phyloP scores from a whole-genome alignment of 179 eudicot species.

The Silene vulgaris region DNA sequence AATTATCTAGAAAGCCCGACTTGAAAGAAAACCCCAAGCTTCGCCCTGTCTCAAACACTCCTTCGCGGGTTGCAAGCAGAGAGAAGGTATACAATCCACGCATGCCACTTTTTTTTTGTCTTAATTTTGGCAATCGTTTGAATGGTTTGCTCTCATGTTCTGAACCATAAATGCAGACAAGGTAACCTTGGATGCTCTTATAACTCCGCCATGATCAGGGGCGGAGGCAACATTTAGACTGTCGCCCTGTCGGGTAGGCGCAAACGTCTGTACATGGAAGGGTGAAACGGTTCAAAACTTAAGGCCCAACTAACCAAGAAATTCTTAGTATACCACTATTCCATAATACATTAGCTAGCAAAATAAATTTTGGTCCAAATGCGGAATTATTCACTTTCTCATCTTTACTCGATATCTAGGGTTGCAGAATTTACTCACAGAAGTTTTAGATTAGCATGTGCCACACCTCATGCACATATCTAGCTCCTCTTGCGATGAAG shows the following conservation, averaged over 20 bases:
- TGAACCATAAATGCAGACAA: background rate
- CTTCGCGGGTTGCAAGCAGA: background rate
- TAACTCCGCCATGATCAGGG: background rate
- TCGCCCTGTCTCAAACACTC: background rate
- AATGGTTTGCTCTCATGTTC: background rate
- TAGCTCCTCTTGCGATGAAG: background rate
- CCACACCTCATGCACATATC: background rate
- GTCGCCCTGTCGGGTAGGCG: background rate
- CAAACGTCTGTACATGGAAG: background rate
- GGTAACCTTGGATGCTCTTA: background rate
- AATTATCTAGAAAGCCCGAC: background rate
- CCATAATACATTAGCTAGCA: too few species aligned
- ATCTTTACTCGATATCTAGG: background rate
- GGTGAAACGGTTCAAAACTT: too few species aligned
- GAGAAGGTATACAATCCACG: conserved; percentile 6
- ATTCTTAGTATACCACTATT: too few species aligned
- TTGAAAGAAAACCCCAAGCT: background rate
- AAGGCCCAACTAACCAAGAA: too few species aligned
- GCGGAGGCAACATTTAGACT: background rate
- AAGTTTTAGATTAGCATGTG: background rate
- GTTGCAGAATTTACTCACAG: background rate
- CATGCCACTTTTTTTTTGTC: background rate
- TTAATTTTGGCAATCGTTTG: background rate
- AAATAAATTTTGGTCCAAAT: too few species aligned
- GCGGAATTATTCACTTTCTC: background rate